Conservation (phyloP, 441 rosid species). For the Capsella rubella region DNA sequence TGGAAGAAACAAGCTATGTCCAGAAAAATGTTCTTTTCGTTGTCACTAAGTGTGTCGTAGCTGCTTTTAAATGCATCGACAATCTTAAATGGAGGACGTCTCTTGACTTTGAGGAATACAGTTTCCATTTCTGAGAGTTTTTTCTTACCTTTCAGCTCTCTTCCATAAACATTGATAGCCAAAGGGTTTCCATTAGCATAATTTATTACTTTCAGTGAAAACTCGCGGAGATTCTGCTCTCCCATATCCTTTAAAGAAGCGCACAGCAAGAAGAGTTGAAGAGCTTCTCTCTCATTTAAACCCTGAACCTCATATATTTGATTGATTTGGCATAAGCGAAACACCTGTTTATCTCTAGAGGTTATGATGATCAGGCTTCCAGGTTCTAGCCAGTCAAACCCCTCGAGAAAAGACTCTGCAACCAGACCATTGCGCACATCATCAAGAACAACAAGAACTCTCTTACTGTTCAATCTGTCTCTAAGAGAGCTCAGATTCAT, state of each 20-base stretch:
- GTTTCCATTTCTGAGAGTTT: not conserved
- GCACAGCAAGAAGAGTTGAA: conserved; percentile 26
- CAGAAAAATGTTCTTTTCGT: conserved; percentile 41
- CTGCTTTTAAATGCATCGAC: conserved; percentile 28
- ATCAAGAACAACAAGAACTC: conserved; percentile 39
- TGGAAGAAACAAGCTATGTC: conserved; percentile 47
- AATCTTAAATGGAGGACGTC: not conserved
- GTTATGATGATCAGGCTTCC: conserved; percentile 44
- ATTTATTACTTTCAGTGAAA: not conserved
- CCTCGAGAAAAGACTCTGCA: conserved; percentile 14
- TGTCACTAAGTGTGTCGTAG: conserved; percentile 36
- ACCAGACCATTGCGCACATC: not conserved
- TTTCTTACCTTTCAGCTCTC: conserved; percentile 5
- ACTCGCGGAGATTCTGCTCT: not conserved
- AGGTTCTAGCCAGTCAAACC: conserved; percentile 10
- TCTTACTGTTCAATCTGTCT: not conserved
- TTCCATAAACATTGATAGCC: conserved; percentile 30
- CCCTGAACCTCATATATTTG: conserved; percentile 29
- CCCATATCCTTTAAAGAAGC: not conserved
- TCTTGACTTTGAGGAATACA: conserved; percentile 1
- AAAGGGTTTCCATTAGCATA: conserved; percentile 42
- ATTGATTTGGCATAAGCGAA: not conserved
- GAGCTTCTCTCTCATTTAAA: conserved; percentile 35
- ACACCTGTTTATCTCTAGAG: conserved; percentile 42
- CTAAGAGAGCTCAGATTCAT: not conserved